A percentile compares a stretch with the other conserved stretches of the same genome.
These are phyloP conservation scores for Periconia macrospinosa DNA, from an alignment of 2,329 filamentous ascomycete species.

Conservation along the genomic window DNA sequence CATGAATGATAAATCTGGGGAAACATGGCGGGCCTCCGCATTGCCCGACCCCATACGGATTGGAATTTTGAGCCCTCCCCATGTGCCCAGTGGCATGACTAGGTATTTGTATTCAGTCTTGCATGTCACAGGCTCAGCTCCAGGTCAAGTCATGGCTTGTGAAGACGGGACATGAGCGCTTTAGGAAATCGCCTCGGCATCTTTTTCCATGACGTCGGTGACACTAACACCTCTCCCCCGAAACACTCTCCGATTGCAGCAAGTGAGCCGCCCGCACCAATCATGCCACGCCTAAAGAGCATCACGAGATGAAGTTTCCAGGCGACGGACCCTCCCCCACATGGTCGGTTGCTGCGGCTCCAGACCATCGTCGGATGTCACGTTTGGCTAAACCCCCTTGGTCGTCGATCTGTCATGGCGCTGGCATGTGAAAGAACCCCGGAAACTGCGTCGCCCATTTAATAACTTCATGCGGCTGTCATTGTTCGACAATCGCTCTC, in stretches of 20 bases:
- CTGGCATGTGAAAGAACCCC: slow-evolving; percentile 42
- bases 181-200: slow-evolving; percentile 29
- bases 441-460: slow-evolving; percentile 23
- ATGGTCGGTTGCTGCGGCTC: slow-evolving; percentile 27
- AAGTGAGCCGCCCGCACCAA: slow-evolving; percentile 32
- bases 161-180: slow-evolving; percentile 7
- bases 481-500: slow-evolving; percentile 23
- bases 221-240: slow-evolving; percentile 8
- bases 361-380: slow-evolving; percentile 13
- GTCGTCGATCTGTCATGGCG: slow-evolving; percentile 13
- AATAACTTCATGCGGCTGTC: slow-evolving; percentile 14
- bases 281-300: slow-evolving; percentile 21
- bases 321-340: slow-evolving; percentile 24
- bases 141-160: slow-evolving; percentile 2
- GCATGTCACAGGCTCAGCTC: background rate
- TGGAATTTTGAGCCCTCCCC: background rate
- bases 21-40: slow-evolving; percentile 5
- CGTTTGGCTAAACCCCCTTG: slow-evolving; percentile 12
- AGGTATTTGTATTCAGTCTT: background rate
- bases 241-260: slow-evolving; percentile 26
- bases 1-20: too few species aligned
- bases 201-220: slow-evolving; percentile 30
- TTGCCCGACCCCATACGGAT: slow-evolving; percentile 1
- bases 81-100: background rate
- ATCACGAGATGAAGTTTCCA: slow-evolving; percentile 32